Base-by-base conservation (phyloP, 139 green algal species). In the Nannochloris sp. region DNA sequence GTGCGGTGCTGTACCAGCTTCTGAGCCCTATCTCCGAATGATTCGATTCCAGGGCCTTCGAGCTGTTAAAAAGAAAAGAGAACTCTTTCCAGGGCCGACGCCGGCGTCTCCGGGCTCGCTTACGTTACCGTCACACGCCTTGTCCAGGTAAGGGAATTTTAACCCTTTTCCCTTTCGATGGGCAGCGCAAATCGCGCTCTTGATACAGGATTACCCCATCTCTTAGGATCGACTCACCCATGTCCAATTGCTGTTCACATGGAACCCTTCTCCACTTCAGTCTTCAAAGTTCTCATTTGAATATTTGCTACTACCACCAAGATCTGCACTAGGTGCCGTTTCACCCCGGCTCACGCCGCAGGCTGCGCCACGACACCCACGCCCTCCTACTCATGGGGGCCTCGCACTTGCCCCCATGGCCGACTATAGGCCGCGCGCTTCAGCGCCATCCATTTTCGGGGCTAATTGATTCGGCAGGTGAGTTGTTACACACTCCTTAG, bases 401-500 rank as follows among this genome's bases (percentile, higher is more conserved):
- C 60, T 93, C 84, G 87, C 82, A 90, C 78, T 91, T 88, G 79
- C 81, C 67, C 71, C 77, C 71, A 90, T 90, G 87, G 87, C 83
- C 79, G 81, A 80, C 80, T 90, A 89, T 95, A 89, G 81, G 83
- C 85, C 78, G 74, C 81, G 70, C 88, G 82, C 86, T 93, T 93
- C 65, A 93, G 88, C 86, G 88, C 85, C 86, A 95, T 95, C 87
- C 88, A 95, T 93, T 95, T 95, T 95, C 86, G 83, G 86, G 86
- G 86, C 84, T 92, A 91, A 87, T 93, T 90, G 78, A 95, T 93
- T 96, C 87, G 89, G 87, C 87, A 93, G 89, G 87, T 93, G 87
- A 93, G 87, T 94, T 94, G 87, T 96, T 96, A 94, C 89, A 94
- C 89, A 95, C 85, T 96, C 89, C 85, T 94, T 93, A 95, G 88